These are phyloP conservation scores for Septoria petroselini DNA, from an alignment of 2,329 filamentous ascomycete genomes.

Conservation along the genomic window DNA sequence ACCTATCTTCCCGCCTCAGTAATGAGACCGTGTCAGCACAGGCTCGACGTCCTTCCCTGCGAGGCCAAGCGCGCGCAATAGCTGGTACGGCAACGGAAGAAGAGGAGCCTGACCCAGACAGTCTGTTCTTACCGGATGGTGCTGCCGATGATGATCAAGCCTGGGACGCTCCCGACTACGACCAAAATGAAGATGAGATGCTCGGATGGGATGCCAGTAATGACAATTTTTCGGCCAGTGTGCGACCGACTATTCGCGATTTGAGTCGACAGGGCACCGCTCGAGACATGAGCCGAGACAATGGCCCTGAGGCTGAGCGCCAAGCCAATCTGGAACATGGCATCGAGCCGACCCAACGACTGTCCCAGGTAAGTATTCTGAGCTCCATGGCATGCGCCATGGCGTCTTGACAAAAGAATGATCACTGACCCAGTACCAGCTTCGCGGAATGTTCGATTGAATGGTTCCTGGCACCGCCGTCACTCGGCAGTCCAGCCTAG, in stretches of 20 bases:
- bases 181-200: constrained; percentile 62
- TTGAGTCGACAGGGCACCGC: constrained; percentile 31
- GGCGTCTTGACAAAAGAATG: background rate
- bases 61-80: constrained; percentile 26
- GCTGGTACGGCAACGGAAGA: constrained; percentile 45
- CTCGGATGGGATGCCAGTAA: constrained; percentile 72
- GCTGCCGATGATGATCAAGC: constrained; percentile 63
- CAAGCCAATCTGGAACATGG: constrained; percentile 27
- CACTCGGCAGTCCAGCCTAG: background rate
- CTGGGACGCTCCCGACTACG: constrained; percentile 70
- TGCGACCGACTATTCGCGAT: constrained; percentile 48
- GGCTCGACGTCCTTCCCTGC: constrained; percentile 30
- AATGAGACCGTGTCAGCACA: constrained; percentile 36
- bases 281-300: constrained; percentile 19
- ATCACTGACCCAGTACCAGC: constrained; percentile 30
- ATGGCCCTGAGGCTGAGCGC: constrained; percentile 24
- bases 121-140: constrained; percentile 61
- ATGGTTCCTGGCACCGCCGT: background rate
- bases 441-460: constrained; percentile 43
- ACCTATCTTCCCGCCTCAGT: constrained; percentile 40
- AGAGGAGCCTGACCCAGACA: constrained; percentile 61
- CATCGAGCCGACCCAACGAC: constrained; percentile 69
- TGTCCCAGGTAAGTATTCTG: constrained; percentile 61
- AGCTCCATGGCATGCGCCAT: constrained; percentile 4
- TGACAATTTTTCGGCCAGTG: constrained; percentile 53